Conservation (phyloP, 257 asterid species). For the Rubia yunnanensis region DNA sequence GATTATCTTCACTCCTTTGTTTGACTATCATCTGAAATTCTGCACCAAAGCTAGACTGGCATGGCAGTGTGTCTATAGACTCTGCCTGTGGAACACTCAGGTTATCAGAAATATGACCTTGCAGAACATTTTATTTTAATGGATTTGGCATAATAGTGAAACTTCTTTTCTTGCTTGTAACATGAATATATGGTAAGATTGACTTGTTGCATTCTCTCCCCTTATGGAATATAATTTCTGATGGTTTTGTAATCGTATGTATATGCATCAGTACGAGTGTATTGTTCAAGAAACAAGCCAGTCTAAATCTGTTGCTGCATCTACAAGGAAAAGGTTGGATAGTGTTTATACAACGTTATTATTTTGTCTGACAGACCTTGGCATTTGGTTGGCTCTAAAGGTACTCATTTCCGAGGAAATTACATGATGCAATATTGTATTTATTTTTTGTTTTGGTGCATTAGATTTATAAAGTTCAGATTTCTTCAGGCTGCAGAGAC, state of each 20-base stretch:
- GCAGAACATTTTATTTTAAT: neutral
- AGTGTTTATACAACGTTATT: conserved; percentile 27
- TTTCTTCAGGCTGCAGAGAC: conserved; percentile 60
- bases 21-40: neutral
- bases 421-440: neutral
- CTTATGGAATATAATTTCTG: neutral
- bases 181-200: neutral
- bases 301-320: conserved; percentile 26
- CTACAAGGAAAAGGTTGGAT: conserved; percentile 35
- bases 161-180: neutral
- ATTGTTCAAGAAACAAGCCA: conserved; percentile 19
- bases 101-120: neutral
- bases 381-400: conserved; percentile 68
- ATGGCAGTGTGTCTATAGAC: neutral
- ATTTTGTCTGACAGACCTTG: conserved; percentile 67
- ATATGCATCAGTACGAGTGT: conserved; percentile 32
- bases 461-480: neutral
- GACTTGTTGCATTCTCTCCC: neutral
- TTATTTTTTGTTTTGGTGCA: neutral
- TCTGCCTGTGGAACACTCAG: neutral
- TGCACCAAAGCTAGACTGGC: neutral
- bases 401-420: conserved; percentile 21
- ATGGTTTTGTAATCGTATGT: neutral
- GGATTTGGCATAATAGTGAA: neutral
- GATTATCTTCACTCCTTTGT: neutral